These are phyloP conservation scores for Phaeosphaeriaceae sp. DNA, from an alignment of 2,329 filamentous ascomycete species.

Conservation along the genomic window DNA sequence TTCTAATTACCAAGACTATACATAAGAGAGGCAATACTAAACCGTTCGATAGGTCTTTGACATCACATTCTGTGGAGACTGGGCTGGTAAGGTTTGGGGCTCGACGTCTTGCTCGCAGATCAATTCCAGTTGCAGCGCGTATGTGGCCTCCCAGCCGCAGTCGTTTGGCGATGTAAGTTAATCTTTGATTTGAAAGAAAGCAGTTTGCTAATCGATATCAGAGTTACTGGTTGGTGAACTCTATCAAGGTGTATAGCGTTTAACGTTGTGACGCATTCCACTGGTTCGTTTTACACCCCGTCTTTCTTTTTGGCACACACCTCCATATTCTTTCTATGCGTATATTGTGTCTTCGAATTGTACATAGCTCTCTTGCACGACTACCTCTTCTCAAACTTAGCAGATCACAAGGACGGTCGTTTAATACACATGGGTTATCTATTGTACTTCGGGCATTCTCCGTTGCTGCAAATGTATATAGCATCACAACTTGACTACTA, in stretches of 20 bases:
- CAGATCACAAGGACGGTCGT: background rate
- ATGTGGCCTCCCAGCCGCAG: conserved; percentile 47
- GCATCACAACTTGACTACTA: too few species aligned
- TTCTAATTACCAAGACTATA: background rate
- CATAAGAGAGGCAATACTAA: background rate
- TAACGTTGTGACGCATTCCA: conserved; percentile 9
- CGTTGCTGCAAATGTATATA: background rate
- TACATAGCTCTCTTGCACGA: too few species aligned
- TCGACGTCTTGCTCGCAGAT: conserved; percentile 34
- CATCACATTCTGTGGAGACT: conserved; percentile 54
- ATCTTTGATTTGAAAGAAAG: accelerated
- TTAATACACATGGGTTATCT: background rate
- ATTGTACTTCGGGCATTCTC: background rate
- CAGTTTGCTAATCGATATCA: conserved; percentile 19
- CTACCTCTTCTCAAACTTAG: too few species aligned
- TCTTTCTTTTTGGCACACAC: too few species aligned
- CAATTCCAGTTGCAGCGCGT: conserved; percentile 46
- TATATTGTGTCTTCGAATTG: background rate
- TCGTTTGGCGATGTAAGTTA: conserved; percentile 44
- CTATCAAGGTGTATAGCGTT: conserved; percentile 47
- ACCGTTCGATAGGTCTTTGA: background rate
- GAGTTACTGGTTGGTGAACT: conserved; percentile 50
- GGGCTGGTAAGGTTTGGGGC: conserved; percentile 58
- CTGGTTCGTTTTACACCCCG: too few species aligned
- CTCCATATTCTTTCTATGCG: background rate